These are phyloP conservation scores for Phytophthora quininea DNA, from an alignment of 352 stramenopile species.

Conservation along the genomic window DNA sequence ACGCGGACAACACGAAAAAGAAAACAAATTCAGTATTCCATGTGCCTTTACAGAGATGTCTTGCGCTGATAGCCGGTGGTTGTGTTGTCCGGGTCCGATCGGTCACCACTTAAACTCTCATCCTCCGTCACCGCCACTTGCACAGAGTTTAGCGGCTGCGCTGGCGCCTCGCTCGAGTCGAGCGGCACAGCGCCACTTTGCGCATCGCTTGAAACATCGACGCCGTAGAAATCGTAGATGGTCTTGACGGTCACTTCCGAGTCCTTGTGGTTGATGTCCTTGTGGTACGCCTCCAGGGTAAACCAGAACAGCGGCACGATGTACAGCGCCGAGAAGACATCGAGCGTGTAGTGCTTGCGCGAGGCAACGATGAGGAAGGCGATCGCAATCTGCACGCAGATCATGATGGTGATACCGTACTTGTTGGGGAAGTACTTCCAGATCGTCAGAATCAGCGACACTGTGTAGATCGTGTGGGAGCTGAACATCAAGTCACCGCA, in stretches of 20 bases:
- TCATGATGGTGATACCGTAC: constrained; percentile 72
- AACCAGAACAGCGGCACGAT: constrained; percentile 89
- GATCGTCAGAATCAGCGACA: constrained; percentile 86
- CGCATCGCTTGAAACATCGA: constrained; percentile 41
- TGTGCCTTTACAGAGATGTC: constrained; percentile 50
- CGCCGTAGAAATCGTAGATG: constrained; percentile 70
- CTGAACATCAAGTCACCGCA: constrained; percentile 94
- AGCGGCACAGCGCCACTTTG: constrained; percentile 32
- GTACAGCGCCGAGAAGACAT: constrained; percentile 91
- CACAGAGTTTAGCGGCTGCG: constrained; percentile 30
- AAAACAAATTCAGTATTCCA: constrained; percentile 4
- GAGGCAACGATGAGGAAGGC: constrained; percentile 89
- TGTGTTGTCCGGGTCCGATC: constrained; percentile 32
- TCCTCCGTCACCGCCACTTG: constrained; percentile 45
- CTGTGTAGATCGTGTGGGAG: constrained; percentile 92
- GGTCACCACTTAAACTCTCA: constrained; percentile 37
- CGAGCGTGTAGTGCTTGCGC: constrained; percentile 91
- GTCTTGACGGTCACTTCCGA: constrained; percentile 63
- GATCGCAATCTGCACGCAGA: constrained; percentile 80
- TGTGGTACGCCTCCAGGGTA: constrained; percentile 76
- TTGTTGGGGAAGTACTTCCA: constrained; percentile 91
- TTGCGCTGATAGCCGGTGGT: constrained; percentile 54
- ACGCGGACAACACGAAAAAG: constrained; percentile 1
- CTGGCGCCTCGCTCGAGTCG: constrained; percentile 18
- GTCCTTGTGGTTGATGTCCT: constrained; percentile 87